Base-by-base conservation (phyloP, 164 flowering plant genomes). In the Piper longum region DNA sequence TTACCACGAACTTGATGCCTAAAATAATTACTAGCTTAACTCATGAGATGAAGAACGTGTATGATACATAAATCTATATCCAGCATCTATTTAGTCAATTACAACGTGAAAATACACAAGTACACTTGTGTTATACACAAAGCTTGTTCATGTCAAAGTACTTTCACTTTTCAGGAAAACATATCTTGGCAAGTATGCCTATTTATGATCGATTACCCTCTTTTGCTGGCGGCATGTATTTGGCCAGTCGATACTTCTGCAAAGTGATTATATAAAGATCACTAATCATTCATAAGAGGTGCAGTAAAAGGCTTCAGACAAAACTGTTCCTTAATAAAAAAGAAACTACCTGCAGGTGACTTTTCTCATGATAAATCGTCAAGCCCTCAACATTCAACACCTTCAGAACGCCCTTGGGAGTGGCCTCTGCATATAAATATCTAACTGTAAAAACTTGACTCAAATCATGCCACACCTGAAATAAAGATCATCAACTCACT, bases 211-310 rank as follows among this genome's bases (percentile, higher is more conserved):
- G 11, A 62, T 74, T 74, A 81, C 91, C 91, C 79, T 81, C 87
- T 66, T 79, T 83, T 68, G 63, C 72, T 74, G 80, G 84, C 39
- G 85, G 82, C 67, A 81, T 72, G 58, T 79, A 79, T 70, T 81
- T 83, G 62, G 87, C 91, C 66, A 81, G 75, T 18, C 91, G 76
- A 72, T 83, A 85, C 76, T 85, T 85, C 91, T 85, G 83, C 73
- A 78, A 67, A 43, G 69, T 11, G 54, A 16, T 69, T 8, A 57
- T 18, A 48, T 13, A 65, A 43, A 16, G 16, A 65, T 41, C 67
- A 45, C 54, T 52, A 57, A 26, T 26, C 36, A 26, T 26, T 26
- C 18, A 43, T 48, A 48, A 7, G 16, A 14, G 41, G 14, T 16
- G 42, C 6, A 7, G 3, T 4, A 16, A 12, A 41, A 41, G 42